phyloP scores from a whole-genome alignment of 2,329 filamentous ascomycete genomes.

The Sporothrix dimorphospora region DNA sequence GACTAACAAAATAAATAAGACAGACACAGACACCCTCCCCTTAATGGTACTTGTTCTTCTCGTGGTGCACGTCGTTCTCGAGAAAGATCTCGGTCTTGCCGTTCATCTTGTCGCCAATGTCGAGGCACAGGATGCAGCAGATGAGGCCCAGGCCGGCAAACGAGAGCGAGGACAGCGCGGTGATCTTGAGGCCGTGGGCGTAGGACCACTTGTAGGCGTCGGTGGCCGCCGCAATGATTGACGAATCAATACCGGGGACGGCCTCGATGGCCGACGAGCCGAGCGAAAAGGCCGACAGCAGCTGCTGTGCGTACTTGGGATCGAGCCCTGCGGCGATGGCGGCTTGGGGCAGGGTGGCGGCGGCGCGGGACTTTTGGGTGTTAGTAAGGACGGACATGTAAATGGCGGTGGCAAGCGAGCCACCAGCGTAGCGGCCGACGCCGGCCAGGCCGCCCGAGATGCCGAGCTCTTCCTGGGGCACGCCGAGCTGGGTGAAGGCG shows the following conservation, averaged over 20 bases:
- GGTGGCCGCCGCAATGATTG: slow-evolving; percentile 33
- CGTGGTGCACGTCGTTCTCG: slow-evolving; percentile 40
- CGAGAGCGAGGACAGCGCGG: slow-evolving; percentile 36
- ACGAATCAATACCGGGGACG: slow-evolving; percentile 17
- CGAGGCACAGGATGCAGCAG: slow-evolving; percentile 39
- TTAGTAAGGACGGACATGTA: slow-evolving; percentile 27
- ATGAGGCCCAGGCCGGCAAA: slow-evolving; percentile 39
- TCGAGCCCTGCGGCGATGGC: slow-evolving; percentile 24
- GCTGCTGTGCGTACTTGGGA: slow-evolving; percentile 9
- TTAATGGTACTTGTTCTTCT: slow-evolving; percentile 39
- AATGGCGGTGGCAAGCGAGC: slow-evolving; percentile 26
- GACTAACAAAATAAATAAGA: background rate
- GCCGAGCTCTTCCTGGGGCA: slow-evolving; percentile 37
- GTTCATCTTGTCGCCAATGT: slow-evolving; percentile 43
- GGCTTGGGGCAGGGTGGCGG: slow-evolving; percentile 19
- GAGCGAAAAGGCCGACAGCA: slow-evolving; percentile 5
- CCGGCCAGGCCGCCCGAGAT: slow-evolving; percentile 26
- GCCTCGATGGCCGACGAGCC: slow-evolving; percentile 25
- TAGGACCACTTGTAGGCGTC: slow-evolving; percentile 30
- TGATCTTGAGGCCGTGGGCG: slow-evolving; percentile 33
- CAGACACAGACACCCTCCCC: background rate
- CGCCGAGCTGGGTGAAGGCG: slow-evolving; percentile 41
- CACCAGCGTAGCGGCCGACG: slow-evolving; percentile 27
- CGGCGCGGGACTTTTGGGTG: slow-evolving; percentile 23
- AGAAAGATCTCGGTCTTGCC: slow-evolving; percentile 43